Percentiles rank a stretch among this genome's conserved stretches.
phyloP scores from a whole-genome alignment of 2,329 filamentous ascomycete genomes.

The Colletotrichum camelliae region DNA sequence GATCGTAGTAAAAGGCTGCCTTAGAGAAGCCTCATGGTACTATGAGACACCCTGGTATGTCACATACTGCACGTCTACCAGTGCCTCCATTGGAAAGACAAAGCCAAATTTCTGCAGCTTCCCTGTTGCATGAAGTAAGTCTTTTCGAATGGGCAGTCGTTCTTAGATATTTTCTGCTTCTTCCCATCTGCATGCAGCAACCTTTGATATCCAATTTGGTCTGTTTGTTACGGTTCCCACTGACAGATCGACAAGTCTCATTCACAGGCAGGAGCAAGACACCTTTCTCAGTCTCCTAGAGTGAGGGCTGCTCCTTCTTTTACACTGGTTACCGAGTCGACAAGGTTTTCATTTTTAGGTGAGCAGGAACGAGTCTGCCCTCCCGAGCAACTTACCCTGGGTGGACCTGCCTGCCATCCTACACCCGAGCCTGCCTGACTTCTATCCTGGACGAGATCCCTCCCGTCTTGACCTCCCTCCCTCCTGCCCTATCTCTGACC shows the following conservation, averaged over 20 bases:
- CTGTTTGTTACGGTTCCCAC: background rate
- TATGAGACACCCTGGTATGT: background rate
- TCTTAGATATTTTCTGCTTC: background rate
- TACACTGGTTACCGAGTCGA: background rate
- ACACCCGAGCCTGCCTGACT: background rate
- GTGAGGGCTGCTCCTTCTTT: background rate
- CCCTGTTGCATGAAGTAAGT: background rate
- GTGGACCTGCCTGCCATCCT: background rate
- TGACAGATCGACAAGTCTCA: background rate
- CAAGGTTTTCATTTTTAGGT: background rate
- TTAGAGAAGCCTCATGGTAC: background rate
- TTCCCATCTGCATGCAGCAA: background rate
- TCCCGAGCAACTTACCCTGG: background rate
- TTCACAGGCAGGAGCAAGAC: background rate
- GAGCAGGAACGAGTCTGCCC: background rate
- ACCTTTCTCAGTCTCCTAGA: background rate
- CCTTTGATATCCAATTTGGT: background rate
- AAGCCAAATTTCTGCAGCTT: background rate
- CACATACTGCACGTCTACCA: background rate
- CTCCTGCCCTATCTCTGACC: background rate
- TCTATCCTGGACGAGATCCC: background rate
- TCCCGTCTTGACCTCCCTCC: background rate
- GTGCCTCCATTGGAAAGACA: background rate
- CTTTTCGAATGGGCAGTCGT: fast-evolving
- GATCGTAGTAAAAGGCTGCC: background rate